Evolutionary conservation across 345 rosid species (phyloP), one percentile per base, ranked within the genome.

Genomic region (Eutrema heterophyllum): DNA sequence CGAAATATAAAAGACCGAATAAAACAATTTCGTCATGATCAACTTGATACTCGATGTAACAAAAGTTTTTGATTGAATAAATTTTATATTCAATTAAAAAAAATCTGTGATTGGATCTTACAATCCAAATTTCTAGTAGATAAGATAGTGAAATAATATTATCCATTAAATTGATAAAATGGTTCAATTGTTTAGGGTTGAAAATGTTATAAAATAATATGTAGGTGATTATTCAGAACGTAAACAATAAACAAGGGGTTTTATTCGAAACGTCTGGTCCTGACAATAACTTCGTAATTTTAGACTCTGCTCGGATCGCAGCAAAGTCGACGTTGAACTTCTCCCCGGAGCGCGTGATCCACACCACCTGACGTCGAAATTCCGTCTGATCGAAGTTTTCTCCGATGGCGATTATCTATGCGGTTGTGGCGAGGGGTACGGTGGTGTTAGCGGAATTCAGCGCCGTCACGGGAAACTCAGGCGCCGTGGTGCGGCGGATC

Each of bases 381-480:
- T 29, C 10, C 12, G 9, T 11, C 16, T 3, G 9, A 38, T 74
- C 14, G 6, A 76, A 54, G 30, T 4, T 13, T 21, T 58, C 55
- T 50, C 41, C 72, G 64, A 95, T 95, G 98, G 98, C 94, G 88
- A 92, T 95, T 59, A 40, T 90, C 2, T 92, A 92, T 73, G 96
- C 98, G 45, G 87, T 89, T 68, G 99, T 95, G 79, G 94, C 99
- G 39, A 80, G 97, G 45, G 97, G 91, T 24, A 92, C 96, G 77
- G 97, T 95, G 69, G 93, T 90, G 21, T 81, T 95, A 57, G 93
- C 99, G 26, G 99, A 95, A 81, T 95, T 95, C 85, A 92, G 94
- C 81, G 99, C 96, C 40, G 98, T 90, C 55, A 85, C 96, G 6
- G 99, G 99, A 45, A 95, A 95, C 81, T 73, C 91, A 1, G 98